Evolutionary conservation across 805 yeast species (phyloP), one percentile per base, ranked within the genome.

Genomic region (Candida broadrunensis): DNA sequence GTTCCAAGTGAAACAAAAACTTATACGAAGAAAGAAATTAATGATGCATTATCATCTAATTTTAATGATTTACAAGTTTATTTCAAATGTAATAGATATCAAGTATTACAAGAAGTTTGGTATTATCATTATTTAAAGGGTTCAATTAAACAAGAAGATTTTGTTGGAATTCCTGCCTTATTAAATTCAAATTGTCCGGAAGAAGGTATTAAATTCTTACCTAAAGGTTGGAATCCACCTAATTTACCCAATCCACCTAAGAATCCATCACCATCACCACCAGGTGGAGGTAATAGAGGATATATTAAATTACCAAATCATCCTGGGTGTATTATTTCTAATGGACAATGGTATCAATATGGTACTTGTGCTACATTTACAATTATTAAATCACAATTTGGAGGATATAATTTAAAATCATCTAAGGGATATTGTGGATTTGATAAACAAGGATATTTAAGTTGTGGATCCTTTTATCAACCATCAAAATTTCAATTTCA

Each of bases 351-450:
- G 93, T 87, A 83, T 63, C 57, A 75, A 4, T 70, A 73, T 14
- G 97, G 97, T 1, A 79, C 93, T 0, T 91, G 97, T 61, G 98
- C 97, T 4, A 80, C 84, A 4, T 90, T 73, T 63, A 72, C 72
- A 19, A 51, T 85, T 19, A 38, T 44, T 13, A 73, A 80, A 39
- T 78, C 84, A 24, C 75, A 76, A 25, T 80, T 79, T 60, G 93
- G 93, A 3, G 93, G 93, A n/a, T 76, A 78, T 52, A 75, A 80
- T 42, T 55, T 90, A 34, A 72, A 72, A 44, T 76, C 93, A 1
- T 78, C 87, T 30, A 80, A 76, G 51, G 97, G 97, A 0, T 76
- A 69, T 45, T 90, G 97, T 65, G 83, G 80, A 2, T 47, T 82
- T 5, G 54, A 50, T 21, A 33, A 39, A 14, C 36, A 44, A 23